phyloP scores from a whole-genome alignment of 2,329 filamentous ascomycete genomes.

The Cryphonectria radicalis region DNA sequence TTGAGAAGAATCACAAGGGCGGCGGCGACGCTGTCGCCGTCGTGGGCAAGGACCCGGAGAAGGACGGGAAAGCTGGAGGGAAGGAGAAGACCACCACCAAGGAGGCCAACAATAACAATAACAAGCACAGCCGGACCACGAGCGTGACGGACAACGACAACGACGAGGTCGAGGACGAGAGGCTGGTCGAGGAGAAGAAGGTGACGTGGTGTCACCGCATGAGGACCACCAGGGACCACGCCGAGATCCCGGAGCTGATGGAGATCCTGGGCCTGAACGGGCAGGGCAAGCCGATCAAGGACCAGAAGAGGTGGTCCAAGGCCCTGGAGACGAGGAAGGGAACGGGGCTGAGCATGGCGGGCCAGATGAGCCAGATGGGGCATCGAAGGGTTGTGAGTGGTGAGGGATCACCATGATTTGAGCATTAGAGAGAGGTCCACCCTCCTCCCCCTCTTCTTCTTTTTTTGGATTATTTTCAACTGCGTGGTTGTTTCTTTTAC shows the following conservation, averaged over 20 bases:
- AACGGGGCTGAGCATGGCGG: slow-evolving; percentile 55
- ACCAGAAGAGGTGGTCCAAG: slow-evolving; percentile 51
- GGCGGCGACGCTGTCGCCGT: background rate
- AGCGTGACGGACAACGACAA: slow-evolving; percentile 31
- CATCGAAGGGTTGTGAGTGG: slow-evolving; percentile 11
- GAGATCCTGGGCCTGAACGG: slow-evolving; percentile 63
- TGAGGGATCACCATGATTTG: background rate
- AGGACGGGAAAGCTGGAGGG: slow-evolving; percentile 19
- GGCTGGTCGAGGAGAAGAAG: slow-evolving; percentile 55
- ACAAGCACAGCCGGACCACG: slow-evolving; percentile 28
- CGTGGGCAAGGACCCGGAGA: slow-evolving; percentile 18
- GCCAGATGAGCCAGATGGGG: slow-evolving; percentile 32
- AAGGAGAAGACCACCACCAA: background rate
- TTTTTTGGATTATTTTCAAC: background rate
- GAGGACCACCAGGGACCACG: slow-evolving; percentile 77
- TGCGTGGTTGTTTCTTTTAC: background rate
- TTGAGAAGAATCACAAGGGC: background rate
- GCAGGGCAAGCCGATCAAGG: slow-evolving; percentile 43
- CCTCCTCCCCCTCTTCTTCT: background rate
- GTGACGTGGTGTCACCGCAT: slow-evolving; percentile 84
- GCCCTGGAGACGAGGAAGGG: slow-evolving; percentile 56
- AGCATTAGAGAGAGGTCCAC: background rate
- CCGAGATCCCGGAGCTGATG: slow-evolving; percentile 70
- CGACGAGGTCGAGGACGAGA: slow-evolving; percentile 36
- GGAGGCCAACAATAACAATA: background rate